Evolutionary conservation across 2,329 filamentous ascomycete genomes (phyloP), one percentile per base, ranked within the genome.

Genomic region (Diaporthe sp.): DNA sequence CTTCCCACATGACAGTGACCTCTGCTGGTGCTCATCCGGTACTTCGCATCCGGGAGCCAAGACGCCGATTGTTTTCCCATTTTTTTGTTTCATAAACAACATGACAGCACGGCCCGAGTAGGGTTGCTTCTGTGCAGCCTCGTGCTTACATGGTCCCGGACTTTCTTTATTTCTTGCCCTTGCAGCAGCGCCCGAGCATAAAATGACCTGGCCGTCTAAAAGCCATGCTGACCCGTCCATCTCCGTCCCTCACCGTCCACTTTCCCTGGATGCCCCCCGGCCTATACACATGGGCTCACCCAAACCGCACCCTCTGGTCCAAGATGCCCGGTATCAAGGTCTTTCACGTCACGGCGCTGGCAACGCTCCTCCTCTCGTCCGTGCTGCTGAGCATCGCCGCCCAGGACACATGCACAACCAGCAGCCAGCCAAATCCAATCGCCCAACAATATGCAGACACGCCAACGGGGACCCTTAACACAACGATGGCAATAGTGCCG

Each of bases 401-500:
- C 25, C 74, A 74, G 37, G 74, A 72, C 67, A 71, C 42, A n/a
- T 83, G 81, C 80, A 81, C 74, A 17, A 78, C 80, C 2, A 77
- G 80, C 37, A 81, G 82, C 76, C 80, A 78, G 15, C 84, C 86
- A n/a, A 91, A 91, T 75, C 86, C 87, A 7, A 86, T 90, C 76
- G 85, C 85, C 3, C 81, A 83, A 7, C 74, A 83, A 28, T 89
- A 88, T 75, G 87, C 88, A 2, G 82, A 84, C 42, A 84, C 86
- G 39, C 84, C 87, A 17, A 90, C 88, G 0, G 89, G 89, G 4
- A 87, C 87, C 0, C 81, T 91, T 34, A 91, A 91, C 80, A 87
- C 86, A 60, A 91, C 89, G 0, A 81, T 90, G 1, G 83, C 85
- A 28, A 84, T 91, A 51, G 80, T 91, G 3, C 89, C 89, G 2